phyloP scores from a whole-genome alignment of 306 rosid genomes.

The Fragaria ananassa region DNA sequence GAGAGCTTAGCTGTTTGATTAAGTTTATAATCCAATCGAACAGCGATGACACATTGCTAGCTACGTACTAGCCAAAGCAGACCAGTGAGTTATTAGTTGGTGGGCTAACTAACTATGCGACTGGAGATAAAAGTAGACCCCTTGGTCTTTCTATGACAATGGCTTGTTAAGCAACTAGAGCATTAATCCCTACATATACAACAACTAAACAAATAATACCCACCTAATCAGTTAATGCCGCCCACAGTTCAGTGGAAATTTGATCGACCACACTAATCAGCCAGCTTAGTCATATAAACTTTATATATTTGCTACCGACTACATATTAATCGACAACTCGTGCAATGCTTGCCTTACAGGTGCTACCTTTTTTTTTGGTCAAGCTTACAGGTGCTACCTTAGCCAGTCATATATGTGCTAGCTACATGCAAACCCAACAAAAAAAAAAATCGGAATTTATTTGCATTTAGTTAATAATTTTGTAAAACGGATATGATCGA shows the following conservation, averaged over 20 bases:
- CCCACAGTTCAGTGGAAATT: not conserved
- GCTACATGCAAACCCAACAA: too few relatives aligned
- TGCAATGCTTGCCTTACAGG: not conserved
- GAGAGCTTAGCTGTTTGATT: not conserved
- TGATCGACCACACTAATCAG: not conserved
- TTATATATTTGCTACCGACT: not conserved
- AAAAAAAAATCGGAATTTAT: too few relatives aligned
- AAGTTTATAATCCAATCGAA: not conserved
- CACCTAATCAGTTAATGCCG: not conserved
- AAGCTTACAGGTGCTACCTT: too few relatives aligned
- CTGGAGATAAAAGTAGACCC: not conserved
- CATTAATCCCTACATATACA: not conserved
- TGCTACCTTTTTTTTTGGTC: too few relatives aligned
- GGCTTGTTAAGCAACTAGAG: not conserved
- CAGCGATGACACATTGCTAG: not conserved
- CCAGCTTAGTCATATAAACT: not conserved
- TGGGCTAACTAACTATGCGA: constrained; percentile 25
- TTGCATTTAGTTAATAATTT: too few relatives aligned
- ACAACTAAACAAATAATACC: not conserved
- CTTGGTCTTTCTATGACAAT: not conserved
- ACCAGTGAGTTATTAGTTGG: constrained; percentile 11
- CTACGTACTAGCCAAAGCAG: not conserved
- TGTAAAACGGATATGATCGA: too few relatives aligned
- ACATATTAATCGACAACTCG: not conserved
- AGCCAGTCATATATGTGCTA: too few relatives aligned